A percentile compares a stretch with the other conserved stretches of the same genome.
Evolutionary conservation across 257 asterid genomes (phyloP).

Genomic region (Asclepias syriaca): DNA sequence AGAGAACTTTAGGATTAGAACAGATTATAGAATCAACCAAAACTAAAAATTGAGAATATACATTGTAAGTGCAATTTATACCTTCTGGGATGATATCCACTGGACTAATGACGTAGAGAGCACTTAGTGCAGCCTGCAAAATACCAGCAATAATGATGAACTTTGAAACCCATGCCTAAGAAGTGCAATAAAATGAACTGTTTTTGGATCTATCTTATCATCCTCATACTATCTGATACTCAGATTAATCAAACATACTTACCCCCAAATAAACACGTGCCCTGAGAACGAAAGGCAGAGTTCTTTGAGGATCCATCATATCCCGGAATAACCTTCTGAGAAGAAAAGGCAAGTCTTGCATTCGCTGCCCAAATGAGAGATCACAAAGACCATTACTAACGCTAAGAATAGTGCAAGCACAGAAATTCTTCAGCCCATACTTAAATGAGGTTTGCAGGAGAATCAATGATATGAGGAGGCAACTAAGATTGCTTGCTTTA

Average conservation of each 20-base stretch:
- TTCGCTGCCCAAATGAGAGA: constrained; percentile 54
- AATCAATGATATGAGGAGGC: not conserved
- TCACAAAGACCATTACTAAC: not conserved
- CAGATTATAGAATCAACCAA: not conserved
- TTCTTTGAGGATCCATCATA: constrained; percentile 77
- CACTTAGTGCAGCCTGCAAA: constrained; percentile 35
- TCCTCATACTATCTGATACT: not conserved
- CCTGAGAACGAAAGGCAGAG: constrained; percentile 72
- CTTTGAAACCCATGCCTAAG: not conserved
- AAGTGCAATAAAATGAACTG: not conserved
- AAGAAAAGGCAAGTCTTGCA: constrained; percentile 95
- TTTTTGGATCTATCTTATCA: not conserved
- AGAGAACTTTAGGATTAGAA: constrained; percentile 7
- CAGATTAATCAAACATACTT: constrained; percentile 31
- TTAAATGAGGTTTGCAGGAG: not conserved
- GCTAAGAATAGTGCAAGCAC: not conserved
- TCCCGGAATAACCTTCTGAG: constrained; percentile 79
- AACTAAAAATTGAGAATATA: not conserved
- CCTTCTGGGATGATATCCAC: constrained; percentile 52
- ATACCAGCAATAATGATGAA: not conserved
- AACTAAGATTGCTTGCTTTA: not conserved
- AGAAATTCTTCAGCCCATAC: not conserved
- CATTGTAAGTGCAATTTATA: not conserved
- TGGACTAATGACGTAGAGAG: constrained; percentile 45
- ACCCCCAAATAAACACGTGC: constrained; percentile 92